Evolutionary conservation across 495 filamentous ascomycete species (phyloP).

Genomic region (Daldinia loculata): DNA sequence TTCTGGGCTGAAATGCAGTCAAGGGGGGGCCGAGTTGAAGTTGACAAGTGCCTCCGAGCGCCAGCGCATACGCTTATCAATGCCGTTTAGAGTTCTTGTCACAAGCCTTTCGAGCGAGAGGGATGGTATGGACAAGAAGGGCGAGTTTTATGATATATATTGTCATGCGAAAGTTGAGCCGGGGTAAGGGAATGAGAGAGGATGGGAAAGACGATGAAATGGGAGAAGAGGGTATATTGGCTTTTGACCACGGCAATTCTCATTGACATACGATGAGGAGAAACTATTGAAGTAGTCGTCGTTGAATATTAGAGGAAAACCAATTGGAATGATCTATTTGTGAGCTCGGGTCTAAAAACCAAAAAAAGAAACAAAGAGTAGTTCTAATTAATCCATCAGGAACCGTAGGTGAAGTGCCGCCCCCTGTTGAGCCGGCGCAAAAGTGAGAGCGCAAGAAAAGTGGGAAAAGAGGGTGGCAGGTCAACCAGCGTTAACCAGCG

Average conservation of each 20-base stretch:
- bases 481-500: slow-evolving; percentile 45
- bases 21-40: slow-evolving; percentile 28
- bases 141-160: slow-evolving; percentile 28
- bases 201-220: slow-evolving; percentile 3
- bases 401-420: slow-evolving; percentile 22
- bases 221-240: slow-evolving; percentile 25
- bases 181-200: slow-evolving; percentile 20
- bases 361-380: slow-evolving; percentile 21
- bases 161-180: slow-evolving; percentile 8
- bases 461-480: slow-evolving; percentile 48
- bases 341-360: slow-evolving; percentile 7
- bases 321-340: slow-evolving; percentile 36
- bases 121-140: not conserved
- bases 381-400: slow-evolving; percentile 15
- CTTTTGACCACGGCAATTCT: slow-evolving; percentile 33
- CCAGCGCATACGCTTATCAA: slow-evolving; percentile 26
- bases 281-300: slow-evolving; percentile 29
- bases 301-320: slow-evolving; percentile 23
- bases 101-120: slow-evolving; percentile 9
- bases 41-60: slow-evolving; percentile 20
- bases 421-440: slow-evolving; percentile 31
- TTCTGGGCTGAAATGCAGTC: slow-evolving; percentile 29
- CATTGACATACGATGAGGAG: slow-evolving; percentile 34
- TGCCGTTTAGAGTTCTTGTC: slow-evolving; percentile 35
- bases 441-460: slow-evolving; percentile 36